Conservation (phyloP, 176 grass and related monocot genomes). For the Cymbopogon citratus region DNA sequence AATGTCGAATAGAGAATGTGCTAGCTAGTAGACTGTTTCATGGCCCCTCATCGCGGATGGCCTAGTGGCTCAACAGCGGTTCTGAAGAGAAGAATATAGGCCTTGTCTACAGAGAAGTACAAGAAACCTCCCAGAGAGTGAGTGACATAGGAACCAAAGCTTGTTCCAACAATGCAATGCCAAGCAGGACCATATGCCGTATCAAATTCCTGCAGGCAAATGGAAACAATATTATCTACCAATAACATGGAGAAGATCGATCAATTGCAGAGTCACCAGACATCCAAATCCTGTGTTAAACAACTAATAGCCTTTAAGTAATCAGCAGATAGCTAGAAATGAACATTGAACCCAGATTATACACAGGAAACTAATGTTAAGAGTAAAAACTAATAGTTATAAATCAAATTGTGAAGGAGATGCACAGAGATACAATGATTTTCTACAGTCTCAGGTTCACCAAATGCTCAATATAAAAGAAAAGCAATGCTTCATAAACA, state of each 20-base stretch:
- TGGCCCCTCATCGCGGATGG: slow-evolving; percentile 28
- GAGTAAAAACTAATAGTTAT: background rate
- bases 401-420: background rate
- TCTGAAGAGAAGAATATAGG: slow-evolving; percentile 67
- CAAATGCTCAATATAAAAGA: no score
- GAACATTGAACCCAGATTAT: background rate
- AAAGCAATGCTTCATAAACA: background rate
- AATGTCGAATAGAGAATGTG: slow-evolving; percentile 3
- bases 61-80: slow-evolving; percentile 52
- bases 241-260: background rate
- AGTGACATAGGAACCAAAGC: slow-evolving; percentile 73
- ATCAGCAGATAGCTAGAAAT: background rate
- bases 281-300: background rate
- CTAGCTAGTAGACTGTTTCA: background rate
- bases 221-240: slow-evolving; percentile 2
- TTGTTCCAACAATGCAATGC: slow-evolving; percentile 75
- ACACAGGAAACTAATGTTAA: background rate
- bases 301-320: background rate
- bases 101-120: slow-evolving; percentile 63
- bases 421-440: background rate
- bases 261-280: background rate
- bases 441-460: no score
- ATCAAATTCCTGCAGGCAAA: slow-evolving; percentile 59
- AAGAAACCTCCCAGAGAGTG: slow-evolving; percentile 64
- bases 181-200: slow-evolving; percentile 59